These are phyloP conservation scores for Colletotrichum tropicicola DNA, from an alignment of 2,329 filamentous ascomycete species.

Conservation along the genomic window DNA sequence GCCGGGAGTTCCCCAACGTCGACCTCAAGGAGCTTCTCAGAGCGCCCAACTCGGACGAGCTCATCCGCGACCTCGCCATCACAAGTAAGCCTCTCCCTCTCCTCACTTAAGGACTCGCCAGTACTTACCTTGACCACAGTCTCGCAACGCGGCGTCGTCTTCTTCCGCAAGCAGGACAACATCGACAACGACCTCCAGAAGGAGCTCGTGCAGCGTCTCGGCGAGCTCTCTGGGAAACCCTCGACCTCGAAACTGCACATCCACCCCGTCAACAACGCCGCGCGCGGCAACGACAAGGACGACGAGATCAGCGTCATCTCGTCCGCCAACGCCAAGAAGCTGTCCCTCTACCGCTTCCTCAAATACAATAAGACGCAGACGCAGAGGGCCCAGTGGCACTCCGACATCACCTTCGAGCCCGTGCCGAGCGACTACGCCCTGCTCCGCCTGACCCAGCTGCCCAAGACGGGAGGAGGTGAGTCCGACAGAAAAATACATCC, in stretches of 20 bases:
- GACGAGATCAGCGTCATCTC: conserved; percentile 72
- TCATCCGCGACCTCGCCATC: conserved; percentile 73
- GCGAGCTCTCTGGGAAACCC: conserved; percentile 66
- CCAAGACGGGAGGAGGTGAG: conserved; percentile 61
- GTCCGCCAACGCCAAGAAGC: conserved; percentile 61
- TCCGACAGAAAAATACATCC: background rate
- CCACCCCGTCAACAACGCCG: conserved; percentile 65
- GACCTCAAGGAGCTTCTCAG: conserved; percentile 69
- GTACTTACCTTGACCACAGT: conserved; percentile 50
- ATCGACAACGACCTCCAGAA: conserved; percentile 73
- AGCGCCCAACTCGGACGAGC: conserved; percentile 68
- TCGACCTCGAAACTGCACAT: conserved; percentile 65
- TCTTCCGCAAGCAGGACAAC: conserved; percentile 72
- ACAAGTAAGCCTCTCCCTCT: conserved; percentile 56
- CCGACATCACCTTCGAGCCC: conserved; percentile 73
- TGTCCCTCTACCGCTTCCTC: conserved; percentile 50
- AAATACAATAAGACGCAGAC: conserved; percentile 53
- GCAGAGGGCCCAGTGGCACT: conserved; percentile 63
- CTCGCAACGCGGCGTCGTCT: conserved; percentile 74
- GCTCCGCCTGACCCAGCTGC: conserved; percentile 62
- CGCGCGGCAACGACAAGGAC: conserved; percentile 61
- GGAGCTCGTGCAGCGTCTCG: conserved; percentile 68
- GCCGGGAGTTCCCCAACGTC: conserved; percentile 66
- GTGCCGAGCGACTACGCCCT: conserved; percentile 71
- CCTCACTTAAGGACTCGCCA: background rate